Conservation (phyloP, 352 stramenopile genomes). For the Elongisporangium anandrum region DNA sequence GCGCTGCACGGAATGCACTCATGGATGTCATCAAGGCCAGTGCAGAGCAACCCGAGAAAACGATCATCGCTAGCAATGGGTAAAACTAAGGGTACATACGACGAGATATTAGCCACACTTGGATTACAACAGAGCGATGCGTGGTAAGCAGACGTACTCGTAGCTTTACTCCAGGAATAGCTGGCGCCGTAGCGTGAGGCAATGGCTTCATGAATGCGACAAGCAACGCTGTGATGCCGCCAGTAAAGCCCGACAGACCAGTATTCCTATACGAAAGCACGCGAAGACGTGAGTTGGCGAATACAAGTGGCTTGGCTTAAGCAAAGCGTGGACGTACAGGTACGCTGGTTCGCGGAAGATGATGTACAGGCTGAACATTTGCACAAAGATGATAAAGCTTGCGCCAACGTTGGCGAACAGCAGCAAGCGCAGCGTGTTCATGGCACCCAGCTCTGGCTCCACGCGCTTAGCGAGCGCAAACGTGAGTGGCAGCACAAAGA, state of each 20-base stretch:
- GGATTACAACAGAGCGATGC: constrained; percentile 5
- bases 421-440: constrained; percentile 62
- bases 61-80: constrained; percentile 40
- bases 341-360: constrained; percentile 75
- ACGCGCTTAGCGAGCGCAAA: constrained; percentile 76
- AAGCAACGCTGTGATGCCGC: constrained; percentile 73
- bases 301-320: neutral
- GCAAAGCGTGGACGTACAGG: constrained; percentile 38
- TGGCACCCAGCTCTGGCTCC: constrained; percentile 60
- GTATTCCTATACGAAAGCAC: constrained; percentile 38
- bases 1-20: constrained; percentile 31
- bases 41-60: constrained; percentile 50
- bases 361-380: constrained; percentile 82
- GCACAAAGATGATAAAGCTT: constrained; percentile 69
- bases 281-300: neutral
- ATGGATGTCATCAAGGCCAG: constrained; percentile 30
- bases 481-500: constrained; percentile 54
- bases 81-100: constrained; percentile 48
- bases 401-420: constrained; percentile 71
- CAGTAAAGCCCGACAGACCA: constrained; percentile 72
- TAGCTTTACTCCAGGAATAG: constrained; percentile 55
- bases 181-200: constrained; percentile 43
- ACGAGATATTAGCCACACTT: constrained; percentile 1
- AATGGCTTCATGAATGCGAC: constrained; percentile 77
- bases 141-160: constrained; percentile 32